A percentile compares a stretch with the other conserved stretches of the same genome.
Evolutionary conservation across 2,329 filamentous ascomycete species (phyloP).

Genomic region (Neocatenulostroma microsporum): DNA sequence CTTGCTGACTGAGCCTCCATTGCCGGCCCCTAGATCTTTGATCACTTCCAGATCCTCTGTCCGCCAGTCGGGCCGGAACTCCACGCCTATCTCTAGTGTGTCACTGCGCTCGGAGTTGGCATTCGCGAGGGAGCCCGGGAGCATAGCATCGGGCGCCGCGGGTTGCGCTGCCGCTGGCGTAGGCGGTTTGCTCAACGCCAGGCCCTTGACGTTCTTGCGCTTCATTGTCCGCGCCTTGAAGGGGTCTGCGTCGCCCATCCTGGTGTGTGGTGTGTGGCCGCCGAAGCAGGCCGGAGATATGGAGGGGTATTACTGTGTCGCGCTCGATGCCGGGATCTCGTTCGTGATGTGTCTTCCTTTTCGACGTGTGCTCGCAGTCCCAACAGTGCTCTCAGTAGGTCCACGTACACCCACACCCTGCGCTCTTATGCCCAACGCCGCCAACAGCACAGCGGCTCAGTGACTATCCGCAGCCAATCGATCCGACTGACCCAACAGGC

Average conservation of each 20-base stretch:
- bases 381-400: too few species aligned
- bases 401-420: too few species aligned
- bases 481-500: slow-evolving; percentile 3
- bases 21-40: slow-evolving; percentile 90
- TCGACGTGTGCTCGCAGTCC: too few species aligned
- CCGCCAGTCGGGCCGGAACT: slow-evolving; percentile 87
- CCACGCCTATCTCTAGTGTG: slow-evolving; percentile 88
- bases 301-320: not conserved
- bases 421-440: too few species aligned
- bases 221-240: slow-evolving; percentile 76
- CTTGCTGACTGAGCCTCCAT: slow-evolving; percentile 97
- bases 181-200: slow-evolving; percentile 74
- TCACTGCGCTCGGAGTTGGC: slow-evolving; percentile 53
- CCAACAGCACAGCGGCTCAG: too few species aligned
- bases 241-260: slow-evolving; percentile 54
- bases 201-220: slow-evolving; percentile 97
- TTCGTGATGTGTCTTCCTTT: too few species aligned
- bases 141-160: slow-evolving; percentile 61
- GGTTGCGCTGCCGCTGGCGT: slow-evolving; percentile 55
- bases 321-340: not conserved
- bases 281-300: not conserved
- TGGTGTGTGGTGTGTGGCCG: slow-evolving; percentile 7
- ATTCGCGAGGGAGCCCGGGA: slow-evolving; percentile 52
- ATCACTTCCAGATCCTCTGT: slow-evolving; percentile 88
- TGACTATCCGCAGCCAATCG: slow-evolving; percentile 3